Conservation (phyloP, 257 asterid species). For the Voacanga thouarsii region DNA sequence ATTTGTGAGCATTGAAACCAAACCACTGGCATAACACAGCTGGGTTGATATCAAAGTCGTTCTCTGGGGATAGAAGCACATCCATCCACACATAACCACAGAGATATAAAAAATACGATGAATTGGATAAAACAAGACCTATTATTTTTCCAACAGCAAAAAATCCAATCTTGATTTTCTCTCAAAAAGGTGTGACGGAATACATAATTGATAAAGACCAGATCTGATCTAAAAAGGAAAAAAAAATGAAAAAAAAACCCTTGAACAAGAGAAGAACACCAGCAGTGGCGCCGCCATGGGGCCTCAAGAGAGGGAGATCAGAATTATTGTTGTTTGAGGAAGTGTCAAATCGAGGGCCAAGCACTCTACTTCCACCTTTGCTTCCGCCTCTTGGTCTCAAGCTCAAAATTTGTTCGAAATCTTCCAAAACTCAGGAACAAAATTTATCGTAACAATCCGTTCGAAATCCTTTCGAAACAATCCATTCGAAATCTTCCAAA, state of each 20-base stretch:
- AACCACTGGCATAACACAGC: constrained; percentile 11
- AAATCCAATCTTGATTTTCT: constrained; percentile 11
- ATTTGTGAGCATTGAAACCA: neutral
- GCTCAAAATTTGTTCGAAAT: constrained; percentile 45
- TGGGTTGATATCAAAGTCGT: neutral
- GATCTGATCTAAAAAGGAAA: constrained; percentile 19
- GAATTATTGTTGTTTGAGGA: constrained; percentile 25
- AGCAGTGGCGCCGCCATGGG: too few species aligned
- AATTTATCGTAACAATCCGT: too few species aligned
- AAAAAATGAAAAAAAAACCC: constrained; percentile 13
- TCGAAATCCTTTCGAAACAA: too few species aligned
- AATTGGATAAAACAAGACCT: constrained; percentile 5
- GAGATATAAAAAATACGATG: neutral
- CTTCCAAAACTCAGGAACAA: constrained; percentile 64
- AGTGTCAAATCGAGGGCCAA: constrained; percentile 41
- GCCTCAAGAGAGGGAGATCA: constrained; percentile 31
- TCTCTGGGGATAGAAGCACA: neutral
- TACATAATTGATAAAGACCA: neutral
- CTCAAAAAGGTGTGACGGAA: neutral
- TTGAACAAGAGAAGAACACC: constrained; percentile 11
- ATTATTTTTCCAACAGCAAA: neutral
- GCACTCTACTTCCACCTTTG: constrained; percentile 36
- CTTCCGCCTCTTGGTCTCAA: constrained; percentile 57
- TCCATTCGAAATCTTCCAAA: constrained; percentile 25
- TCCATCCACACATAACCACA: neutral